phyloP scores from a whole-genome alignment of 768 basidiomycete species.

The Peribolospora baueri region DNA sequence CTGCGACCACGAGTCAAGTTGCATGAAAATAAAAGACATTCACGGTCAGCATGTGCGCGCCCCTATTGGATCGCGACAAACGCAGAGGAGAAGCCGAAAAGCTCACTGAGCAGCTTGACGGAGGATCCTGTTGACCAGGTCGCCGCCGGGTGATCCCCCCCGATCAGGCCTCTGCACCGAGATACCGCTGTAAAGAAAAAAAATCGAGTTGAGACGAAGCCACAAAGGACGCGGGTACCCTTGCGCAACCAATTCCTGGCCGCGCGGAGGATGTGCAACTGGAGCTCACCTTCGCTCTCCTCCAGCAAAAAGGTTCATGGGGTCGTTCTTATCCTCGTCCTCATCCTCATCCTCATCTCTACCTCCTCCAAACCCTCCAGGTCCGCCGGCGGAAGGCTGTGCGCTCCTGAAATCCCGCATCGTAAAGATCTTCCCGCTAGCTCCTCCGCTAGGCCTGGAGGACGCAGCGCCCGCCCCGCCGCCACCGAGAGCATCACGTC shows the following conservation, averaged over 20 bases:
- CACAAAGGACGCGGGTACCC: not conserved
- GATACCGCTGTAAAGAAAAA: conserved; percentile 37
- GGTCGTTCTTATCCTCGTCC: conserved; percentile 16
- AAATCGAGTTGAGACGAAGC: not conserved
- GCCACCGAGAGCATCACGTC: too few species aligned
- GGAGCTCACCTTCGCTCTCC: conserved; percentile 57
- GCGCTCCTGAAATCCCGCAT: too few species aligned
- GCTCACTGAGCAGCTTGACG: conserved; percentile 57
- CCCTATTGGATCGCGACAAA: not conserved
- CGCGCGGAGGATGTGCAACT: not conserved
- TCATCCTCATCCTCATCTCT: conserved; percentile 28
- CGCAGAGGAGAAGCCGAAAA: not conserved
- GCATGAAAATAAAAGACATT: not conserved
- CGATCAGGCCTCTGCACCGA: conserved; percentile 63
- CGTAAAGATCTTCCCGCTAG: too few species aligned
- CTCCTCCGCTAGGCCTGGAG: too few species aligned
- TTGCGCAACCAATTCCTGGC: not conserved
- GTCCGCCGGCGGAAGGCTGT: too few species aligned
- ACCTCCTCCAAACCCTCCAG: conserved; percentile 21
- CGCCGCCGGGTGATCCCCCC: conserved; percentile 24
- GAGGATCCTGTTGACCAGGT: conserved; percentile 34
- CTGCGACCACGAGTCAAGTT: conserved; percentile 22
- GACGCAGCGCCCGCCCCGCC: too few species aligned
- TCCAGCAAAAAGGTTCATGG: conserved; percentile 68
- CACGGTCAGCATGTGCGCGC: not conserved